Evolutionary conservation across 139 green algal genomes (phyloP), one percentile per base, ranked within the genome.

Genomic region (Pseudopediastrum boryanum): DNA sequence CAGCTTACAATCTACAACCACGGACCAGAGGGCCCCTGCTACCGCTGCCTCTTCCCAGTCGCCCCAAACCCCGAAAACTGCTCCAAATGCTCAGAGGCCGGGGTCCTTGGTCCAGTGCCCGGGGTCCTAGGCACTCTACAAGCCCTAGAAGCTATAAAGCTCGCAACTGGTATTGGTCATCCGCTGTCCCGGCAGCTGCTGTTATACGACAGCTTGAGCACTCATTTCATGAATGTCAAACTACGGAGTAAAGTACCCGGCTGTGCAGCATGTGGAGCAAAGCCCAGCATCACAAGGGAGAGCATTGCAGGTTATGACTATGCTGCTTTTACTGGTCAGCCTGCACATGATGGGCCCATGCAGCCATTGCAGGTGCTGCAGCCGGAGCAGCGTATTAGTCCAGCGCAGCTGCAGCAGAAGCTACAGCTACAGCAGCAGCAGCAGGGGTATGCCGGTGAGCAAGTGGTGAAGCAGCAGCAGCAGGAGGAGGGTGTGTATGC

Each of bases 111-210:
- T 0, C 83, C 89, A 31, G 92, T 98, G 44, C 95, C 95, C 3
- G 96, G 96, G 10, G 81, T 97, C 27, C 97, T 99, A 54, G 96
- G 96, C 46, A 85, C 80, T 12, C 77, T 99, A 79, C 94, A 98
- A 88, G 95, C 96, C 0, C 72, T 98, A 9, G 96, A 99, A 86
- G 91, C 88, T 6, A 85, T 98, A 75, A 99, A 99, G 89, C 63
- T 98, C 25, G 44, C 95, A 29, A 63, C 85, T 31, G 87, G 88
- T 0, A 78, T 95, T 2, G 94, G 94, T 1, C 75, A 91, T 41
- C 80, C 88, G 2, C 48, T 94, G 64, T 76, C 71, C 8, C 75
- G 88, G 62, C 79, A 71, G 66, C 81, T 98, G 80, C 83, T 97
- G 67, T 71, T 96, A 19, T 88, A 92, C 21, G 94, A 98, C 77